Conservation (phyloP, 1,284 basidiomycete genomes). For the Ustilago esculenta region DNA sequence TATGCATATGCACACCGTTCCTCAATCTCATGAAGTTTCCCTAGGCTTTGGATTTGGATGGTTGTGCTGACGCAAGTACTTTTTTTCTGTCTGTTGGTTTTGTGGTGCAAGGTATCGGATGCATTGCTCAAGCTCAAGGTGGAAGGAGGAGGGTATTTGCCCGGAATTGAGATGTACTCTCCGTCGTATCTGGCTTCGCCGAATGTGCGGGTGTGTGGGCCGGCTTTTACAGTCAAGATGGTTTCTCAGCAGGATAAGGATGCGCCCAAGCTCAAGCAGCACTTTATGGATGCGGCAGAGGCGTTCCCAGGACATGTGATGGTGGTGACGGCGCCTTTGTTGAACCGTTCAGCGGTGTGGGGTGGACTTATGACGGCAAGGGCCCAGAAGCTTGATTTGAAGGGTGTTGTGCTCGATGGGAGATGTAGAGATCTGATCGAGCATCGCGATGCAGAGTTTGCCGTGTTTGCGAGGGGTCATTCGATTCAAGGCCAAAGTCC, state of each 20-base stretch:
- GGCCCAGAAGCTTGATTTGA: slow-evolving; percentile 75
- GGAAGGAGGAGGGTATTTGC: slow-evolving; percentile 80
- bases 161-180: slow-evolving; percentile 78
- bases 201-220: slow-evolving; percentile 71
- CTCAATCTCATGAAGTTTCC: not conserved
- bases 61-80: slow-evolving; percentile 6
- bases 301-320: slow-evolving; percentile 73
- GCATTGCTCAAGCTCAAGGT: slow-evolving; percentile 85
- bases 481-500: slow-evolving; percentile 88
- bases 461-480: slow-evolving; percentile 75
- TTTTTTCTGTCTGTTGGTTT: not conserved
- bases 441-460: slow-evolving; percentile 75
- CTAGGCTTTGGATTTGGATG: not conserved
- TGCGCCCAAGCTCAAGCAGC: slow-evolving; percentile 76
- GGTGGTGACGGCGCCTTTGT: slow-evolving; percentile 79
- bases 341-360: slow-evolving; percentile 86
- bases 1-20: not conserved
- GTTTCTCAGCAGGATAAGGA: slow-evolving; percentile 74
- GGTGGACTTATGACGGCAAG: slow-evolving; percentile 90
- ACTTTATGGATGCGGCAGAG: slow-evolving; percentile 85
- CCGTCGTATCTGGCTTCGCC: slow-evolving; percentile 61
- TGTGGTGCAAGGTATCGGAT: slow-evolving; percentile 77
- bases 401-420: slow-evolving; percentile 81
- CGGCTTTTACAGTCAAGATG: slow-evolving; percentile 91
- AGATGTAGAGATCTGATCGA: slow-evolving; percentile 84